Conservation (phyloP, 1,284 basidiomycete genomes). For the Austroboletus rostrupii region DNA sequence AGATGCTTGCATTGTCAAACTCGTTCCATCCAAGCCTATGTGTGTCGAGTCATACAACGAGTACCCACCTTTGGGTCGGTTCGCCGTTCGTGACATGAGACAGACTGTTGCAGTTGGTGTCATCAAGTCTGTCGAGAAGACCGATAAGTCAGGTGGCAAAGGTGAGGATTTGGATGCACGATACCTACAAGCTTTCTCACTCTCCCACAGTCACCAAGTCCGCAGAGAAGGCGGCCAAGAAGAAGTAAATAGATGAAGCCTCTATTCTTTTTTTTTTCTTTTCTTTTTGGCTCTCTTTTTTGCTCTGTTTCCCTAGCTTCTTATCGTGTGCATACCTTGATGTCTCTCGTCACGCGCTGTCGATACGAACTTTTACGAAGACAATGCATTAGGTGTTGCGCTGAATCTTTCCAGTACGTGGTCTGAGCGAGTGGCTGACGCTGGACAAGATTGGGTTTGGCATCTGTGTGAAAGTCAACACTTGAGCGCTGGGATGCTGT, state of each 20-base stretch:
- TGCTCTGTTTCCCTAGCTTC: constrained; percentile 30
- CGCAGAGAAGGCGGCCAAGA: constrained; percentile 93
- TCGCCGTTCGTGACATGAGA: constrained; percentile 97
- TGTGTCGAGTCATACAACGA: constrained; percentile 97
- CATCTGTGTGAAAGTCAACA: too few species aligned
- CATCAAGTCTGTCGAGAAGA: constrained; percentile 95
- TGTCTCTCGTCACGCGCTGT: constrained; percentile 20
- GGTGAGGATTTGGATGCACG: constrained; percentile 40
- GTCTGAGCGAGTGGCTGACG: too few species aligned
- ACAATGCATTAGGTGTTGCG: constrained; percentile 24
- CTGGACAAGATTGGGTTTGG: too few species aligned
- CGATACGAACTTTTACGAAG: constrained; percentile 55
- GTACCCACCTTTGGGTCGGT: constrained; percentile 99
- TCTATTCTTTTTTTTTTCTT: constrained; percentile 39
- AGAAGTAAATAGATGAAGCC: constrained; percentile 87
- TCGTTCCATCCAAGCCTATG: constrained; percentile 96
- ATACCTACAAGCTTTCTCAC: constrained; percentile 16
- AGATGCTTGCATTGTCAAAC: constrained; percentile 96
- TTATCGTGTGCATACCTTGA: constrained; percentile 44
- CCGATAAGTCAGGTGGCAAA: constrained; percentile 83
- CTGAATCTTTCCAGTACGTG: too few species aligned
- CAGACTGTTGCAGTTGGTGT: constrained; percentile 97
- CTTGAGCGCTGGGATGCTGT: not conserved
- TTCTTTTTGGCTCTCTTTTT: constrained; percentile 43
- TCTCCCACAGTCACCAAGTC: constrained; percentile 78